Base-by-base conservation (phyloP, 2,329 filamentous ascomycete species). In the Trichoderma sp. region DNA sequence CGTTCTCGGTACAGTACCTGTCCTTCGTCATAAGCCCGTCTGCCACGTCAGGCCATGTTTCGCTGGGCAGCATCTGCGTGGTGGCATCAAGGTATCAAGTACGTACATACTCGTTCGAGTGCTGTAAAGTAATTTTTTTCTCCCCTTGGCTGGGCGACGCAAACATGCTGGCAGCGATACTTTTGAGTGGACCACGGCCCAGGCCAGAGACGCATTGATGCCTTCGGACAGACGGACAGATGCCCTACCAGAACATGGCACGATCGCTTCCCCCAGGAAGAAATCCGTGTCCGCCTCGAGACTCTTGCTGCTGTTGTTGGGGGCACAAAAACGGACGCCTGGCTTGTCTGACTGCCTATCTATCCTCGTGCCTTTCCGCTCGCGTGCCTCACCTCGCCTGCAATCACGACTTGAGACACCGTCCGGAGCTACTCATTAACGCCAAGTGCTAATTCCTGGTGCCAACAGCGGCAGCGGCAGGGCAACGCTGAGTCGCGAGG, bases 21-120 rank as follows among this genome's bases (percentile, higher is more conserved):
- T 27, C 27, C 27, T 19, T 21, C 21, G 35, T 58, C 53, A 35
- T 27, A 40, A 35, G 24, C 43, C 52, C 14, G 40, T 33, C 43
- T 67, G 63, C 63, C 63, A 67, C 63, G 63, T 67, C 63, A 67
- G 63, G 63, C 63, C 52, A 40, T 31, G 14, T 65, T 16, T 19
- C 43, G 52, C 62, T 40, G 62, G 62, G 62, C 62, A 65, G 62
- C 62, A 57, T 65, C 62, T 40, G 60, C 43, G 14, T 27, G 35
- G n/a, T 55, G 19, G 47, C 24, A 49, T 55, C 40, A 40, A 33
- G 8, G 58, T 49, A 13, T 33, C 40, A 43, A 19, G 19, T 19
- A n/a, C n/a, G n/a, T n/a, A n/a, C n/a, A n/a, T n/a, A 43, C 40
- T 43, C 40, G 40, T 43, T n/a, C 40, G 40, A 43, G 19, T 7